Evolutionary conservation across 75 land plant species (phyloP), one percentile per base, ranked within the genome.

Genomic region (Pinus albicaulis): DNA sequence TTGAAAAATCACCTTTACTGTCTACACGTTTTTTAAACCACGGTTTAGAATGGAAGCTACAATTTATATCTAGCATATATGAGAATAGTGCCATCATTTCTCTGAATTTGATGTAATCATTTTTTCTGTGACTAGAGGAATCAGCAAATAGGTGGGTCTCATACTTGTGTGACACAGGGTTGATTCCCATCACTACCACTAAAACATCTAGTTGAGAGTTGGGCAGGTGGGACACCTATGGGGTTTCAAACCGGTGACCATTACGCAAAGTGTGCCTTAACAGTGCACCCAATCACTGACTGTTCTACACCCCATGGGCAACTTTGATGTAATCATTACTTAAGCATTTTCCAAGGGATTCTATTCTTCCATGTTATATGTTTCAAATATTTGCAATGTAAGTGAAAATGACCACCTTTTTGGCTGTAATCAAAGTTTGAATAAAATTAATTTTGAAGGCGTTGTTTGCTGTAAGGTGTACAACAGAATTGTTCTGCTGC

Each of bases 1-100:
- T 48, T 68, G 22, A 19, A 68, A 41, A 68, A 10, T 41, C 12
- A 22, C 41, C 20, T 38, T 68, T 41, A 14, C 23, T n/a, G 12
- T 44, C 41, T 23, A n/a, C 20, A 3, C 38, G 2, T 41, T n/a
- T 38, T 38, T 22, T 41, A 41, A 48, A 38, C 5, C 3, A n/a
- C n/a, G 22, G 71, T 36, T 68, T 68, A 68, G 22, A 68, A 23
- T 41, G 17, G 71, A 68, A 38, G 71, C 53, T 68, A 38, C 38
- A 17, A 10, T 22, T 8, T 20, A 68, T n/a, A 68, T 68, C 71
- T 41, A 36, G 24, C 11, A 38, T 8, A 3, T 0, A 41, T 68
- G 71, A 68, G 19, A 34, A 28, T 64, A 20, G 2, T 28, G 6
- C 68, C 34, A 36, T 17, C 34, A 34, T 34, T 64, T 20, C 68